phyloP scores from a whole-genome alignment of 2,329 filamentous ascomycete genomes.

The Rhexocercosporidium sp. region DNA sequence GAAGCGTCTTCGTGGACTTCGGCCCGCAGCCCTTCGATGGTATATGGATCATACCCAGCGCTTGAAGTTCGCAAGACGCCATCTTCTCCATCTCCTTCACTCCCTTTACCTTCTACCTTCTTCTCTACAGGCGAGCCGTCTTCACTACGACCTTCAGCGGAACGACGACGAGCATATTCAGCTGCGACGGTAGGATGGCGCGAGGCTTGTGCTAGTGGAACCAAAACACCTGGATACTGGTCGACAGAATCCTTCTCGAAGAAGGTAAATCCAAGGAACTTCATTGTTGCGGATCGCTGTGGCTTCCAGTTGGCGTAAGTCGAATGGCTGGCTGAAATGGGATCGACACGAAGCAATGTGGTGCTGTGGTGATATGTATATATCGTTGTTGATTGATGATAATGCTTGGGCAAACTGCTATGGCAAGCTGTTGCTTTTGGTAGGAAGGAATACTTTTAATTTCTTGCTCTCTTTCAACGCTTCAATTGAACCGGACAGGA shows the following conservation, averaged over 20 bases:
- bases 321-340: not conserved
- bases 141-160: constrained; percentile 24
- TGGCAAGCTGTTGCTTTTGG: constrained; percentile 13
- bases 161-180: constrained; percentile 42
- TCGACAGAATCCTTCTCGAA: constrained; percentile 56
- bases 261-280: constrained; percentile 50
- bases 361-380: constrained; percentile 12
- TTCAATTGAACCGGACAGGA: not conserved
- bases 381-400: not conserved
- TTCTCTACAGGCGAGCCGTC: constrained; percentile 24
- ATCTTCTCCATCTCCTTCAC: constrained; percentile 17
- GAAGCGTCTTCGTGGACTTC: constrained; percentile 64
- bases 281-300: constrained; percentile 24
- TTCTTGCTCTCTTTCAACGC: not conserved
- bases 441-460: not conserved
- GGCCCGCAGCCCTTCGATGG: constrained; percentile 70
- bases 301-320: not conserved
- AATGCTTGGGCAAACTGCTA: constrained; percentile 12
- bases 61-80: constrained; percentile 60
- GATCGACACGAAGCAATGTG: not conserved
- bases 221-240: constrained; percentile 55
- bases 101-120: constrained; percentile 10
- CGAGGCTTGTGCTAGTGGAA: constrained; percentile 53
- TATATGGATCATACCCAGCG: constrained; percentile 57
- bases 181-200: constrained; percentile 45